These are phyloP conservation scores for Metarhizium guizhouense DNA, from an alignment of 2,329 filamentous ascomycete genomes.

Conservation along the genomic window DNA sequence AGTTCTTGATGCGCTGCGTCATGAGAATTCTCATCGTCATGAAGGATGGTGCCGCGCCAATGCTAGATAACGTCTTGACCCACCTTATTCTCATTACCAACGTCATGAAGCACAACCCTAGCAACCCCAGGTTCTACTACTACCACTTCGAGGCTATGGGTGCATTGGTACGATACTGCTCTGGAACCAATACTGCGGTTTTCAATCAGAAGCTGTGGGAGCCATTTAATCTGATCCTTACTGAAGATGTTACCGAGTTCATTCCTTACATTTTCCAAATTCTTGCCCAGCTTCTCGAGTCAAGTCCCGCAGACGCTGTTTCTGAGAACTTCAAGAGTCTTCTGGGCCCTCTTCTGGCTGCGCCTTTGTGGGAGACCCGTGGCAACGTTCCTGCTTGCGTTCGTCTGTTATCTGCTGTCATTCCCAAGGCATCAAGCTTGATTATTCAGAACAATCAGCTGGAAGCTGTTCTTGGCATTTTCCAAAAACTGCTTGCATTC, in stretches of 20 bases:
- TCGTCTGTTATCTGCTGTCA: constrained; percentile 73
- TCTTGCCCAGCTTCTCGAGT: constrained; percentile 81
- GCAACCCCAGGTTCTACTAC: constrained; percentile 97
- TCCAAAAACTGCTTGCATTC: constrained; percentile 75
- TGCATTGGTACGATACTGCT: constrained; percentile 67
- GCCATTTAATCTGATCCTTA: constrained; percentile 72
- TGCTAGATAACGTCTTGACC: constrained; percentile 69
- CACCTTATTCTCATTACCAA: constrained; percentile 85
- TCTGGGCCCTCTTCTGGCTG: constrained; percentile 67
- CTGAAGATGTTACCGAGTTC: constrained; percentile 87
- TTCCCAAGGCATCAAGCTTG: constrained; percentile 63
- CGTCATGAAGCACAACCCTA: constrained; percentile 88
- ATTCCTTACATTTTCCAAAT: constrained; percentile 95
- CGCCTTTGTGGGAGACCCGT: constrained; percentile 80
- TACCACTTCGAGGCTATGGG: constrained; percentile 95
- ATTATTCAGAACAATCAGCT: constrained; percentile 75
- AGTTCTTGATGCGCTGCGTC: constrained; percentile 96
- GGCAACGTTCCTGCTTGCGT: constrained; percentile 91
- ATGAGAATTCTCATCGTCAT: constrained; percentile 97
- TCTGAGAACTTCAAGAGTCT: constrained; percentile 74
- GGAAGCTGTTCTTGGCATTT: constrained; percentile 85
- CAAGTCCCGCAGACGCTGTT: constrained; percentile 69
- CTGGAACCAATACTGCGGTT: constrained; percentile 55
- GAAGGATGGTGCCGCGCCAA: constrained; percentile 66
- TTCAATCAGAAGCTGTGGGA: constrained; percentile 76